phyloP scores from a whole-genome alignment of 2,329 filamentous ascomycete genomes.

The Amauroascus verrucosus region DNA sequence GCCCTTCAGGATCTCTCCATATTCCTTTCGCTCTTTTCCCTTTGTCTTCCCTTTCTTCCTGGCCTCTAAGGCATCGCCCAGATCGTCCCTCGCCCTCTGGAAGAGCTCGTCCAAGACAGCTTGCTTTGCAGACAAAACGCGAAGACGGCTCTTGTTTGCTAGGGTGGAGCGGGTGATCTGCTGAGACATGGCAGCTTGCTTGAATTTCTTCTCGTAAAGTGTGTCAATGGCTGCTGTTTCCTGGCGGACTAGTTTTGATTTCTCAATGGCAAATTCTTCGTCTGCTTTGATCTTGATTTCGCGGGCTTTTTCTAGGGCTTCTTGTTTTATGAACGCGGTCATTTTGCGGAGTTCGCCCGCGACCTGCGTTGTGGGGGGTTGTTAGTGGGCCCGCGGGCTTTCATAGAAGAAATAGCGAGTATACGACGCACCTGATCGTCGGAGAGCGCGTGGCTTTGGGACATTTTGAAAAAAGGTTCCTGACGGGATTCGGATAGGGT shows the following conservation, averaged over 20 bases:
- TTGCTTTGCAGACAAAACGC: constrained; percentile 77
- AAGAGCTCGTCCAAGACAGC: constrained; percentile 86
- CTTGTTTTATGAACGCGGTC: constrained; percentile 99
- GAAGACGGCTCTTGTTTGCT: constrained; percentile 88
- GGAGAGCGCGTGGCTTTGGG: constrained; percentile 85
- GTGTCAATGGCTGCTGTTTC: constrained; percentile 88
- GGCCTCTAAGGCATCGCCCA: constrained; percentile 41
- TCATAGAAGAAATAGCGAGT: neutral
- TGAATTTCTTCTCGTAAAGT: constrained; percentile 97
- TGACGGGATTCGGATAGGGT: no score
- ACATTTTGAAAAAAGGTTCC: constrained; percentile 62
- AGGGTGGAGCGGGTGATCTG: constrained; percentile 96
- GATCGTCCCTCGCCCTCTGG: constrained; percentile 56
- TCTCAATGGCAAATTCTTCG: constrained; percentile 98
- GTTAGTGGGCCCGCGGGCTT: no score
- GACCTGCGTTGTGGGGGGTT: constrained; percentile 51
- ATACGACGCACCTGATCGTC: constrained; percentile 71
- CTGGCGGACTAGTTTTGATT: constrained; percentile 94
- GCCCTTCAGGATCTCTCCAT: constrained; percentile 65
- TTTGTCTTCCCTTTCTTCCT: constrained; percentile 25
- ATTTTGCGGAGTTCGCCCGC: constrained; percentile 98
- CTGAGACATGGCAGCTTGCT: constrained; percentile 95
- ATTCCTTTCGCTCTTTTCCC: constrained; percentile 40
- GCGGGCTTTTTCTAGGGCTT: constrained; percentile 90
- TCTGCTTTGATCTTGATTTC: constrained; percentile 98